Percentiles rank a stretch among this genome's conserved stretches.
These are phyloP conservation scores for Neurospora sp. DNA, from an alignment of 495 filamentous ascomycete species.

Conservation along the genomic window DNA sequence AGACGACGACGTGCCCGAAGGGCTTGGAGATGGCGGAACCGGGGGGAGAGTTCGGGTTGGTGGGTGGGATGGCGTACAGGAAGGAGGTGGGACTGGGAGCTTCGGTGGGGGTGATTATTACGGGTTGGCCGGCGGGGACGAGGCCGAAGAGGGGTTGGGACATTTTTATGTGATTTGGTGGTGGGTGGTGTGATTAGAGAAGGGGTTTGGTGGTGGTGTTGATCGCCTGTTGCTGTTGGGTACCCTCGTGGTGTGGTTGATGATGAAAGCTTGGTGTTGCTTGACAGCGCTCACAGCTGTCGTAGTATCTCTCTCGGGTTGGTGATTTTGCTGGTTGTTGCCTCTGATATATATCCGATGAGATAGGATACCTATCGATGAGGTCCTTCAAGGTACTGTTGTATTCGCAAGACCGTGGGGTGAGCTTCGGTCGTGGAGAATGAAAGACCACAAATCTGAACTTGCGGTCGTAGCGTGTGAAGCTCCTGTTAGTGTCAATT, in stretches of 20 bases:
- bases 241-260: background rate
- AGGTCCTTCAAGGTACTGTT: background rate
- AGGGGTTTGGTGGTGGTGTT: background rate
- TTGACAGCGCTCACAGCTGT: background rate
- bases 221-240: background rate
- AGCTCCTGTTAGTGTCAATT: background rate
- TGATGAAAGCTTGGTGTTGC: background rate
- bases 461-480: background rate
- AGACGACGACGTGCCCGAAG: conserved; percentile 78
- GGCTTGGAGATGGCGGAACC: conserved; percentile 8
- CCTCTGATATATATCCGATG: background rate
- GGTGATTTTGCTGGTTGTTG: background rate
- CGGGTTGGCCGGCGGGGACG: conserved; percentile 40
- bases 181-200: background rate
- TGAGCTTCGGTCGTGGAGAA: background rate
- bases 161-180: conserved; percentile 3
- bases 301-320: background rate
- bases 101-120: conserved; percentile 33
- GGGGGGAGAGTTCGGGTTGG: conserved; percentile 1
- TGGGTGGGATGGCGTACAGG: conserved; percentile 34
- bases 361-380: background rate
- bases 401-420: background rate
- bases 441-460: background rate
- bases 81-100: conserved; percentile 29
- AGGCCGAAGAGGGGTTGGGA: conserved; percentile 36